Percentiles rank a stretch among this genome's conserved stretches.
Evolutionary conservation across 1,284 basidiomycete species (phyloP).

Genomic region (Pulveroboletus sp.): DNA sequence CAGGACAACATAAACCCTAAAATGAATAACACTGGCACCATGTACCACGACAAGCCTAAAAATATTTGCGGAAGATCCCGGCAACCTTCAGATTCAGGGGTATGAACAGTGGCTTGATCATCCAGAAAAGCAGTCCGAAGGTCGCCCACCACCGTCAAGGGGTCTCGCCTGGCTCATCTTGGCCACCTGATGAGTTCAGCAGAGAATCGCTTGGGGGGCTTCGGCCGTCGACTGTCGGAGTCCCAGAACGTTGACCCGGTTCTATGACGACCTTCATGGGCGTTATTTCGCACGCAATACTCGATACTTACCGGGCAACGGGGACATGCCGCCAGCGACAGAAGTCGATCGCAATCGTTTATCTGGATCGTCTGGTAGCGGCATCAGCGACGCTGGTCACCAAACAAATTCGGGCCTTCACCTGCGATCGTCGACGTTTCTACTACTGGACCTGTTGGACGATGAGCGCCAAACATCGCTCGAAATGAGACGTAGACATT

Average conservation of each 20-base stretch:
- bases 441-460: constrained; percentile 26
- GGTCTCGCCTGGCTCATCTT: constrained; percentile 18
- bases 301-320: constrained; percentile 19
- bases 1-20: constrained; percentile 27
- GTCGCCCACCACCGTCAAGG: constrained; percentile 61
- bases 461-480: constrained; percentile 13
- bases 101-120: constrained; percentile 45
- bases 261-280: constrained; percentile 17
- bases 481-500: not conserved
- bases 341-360: constrained; percentile 7
- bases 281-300: constrained; percentile 3
- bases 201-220: constrained; percentile 6
- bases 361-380: constrained; percentile 15
- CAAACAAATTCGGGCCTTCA: constrained; percentile 14
- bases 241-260: constrained; percentile 2
- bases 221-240: not conserved
- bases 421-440: constrained; percentile 23
- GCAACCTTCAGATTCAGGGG: constrained; percentile 61
- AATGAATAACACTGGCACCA: constrained; percentile 21
- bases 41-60: constrained; percentile 32
- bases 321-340: constrained; percentile 1
- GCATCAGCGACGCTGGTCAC: constrained; percentile 16
- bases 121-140: constrained; percentile 50
- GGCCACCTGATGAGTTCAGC: constrained; percentile 15
- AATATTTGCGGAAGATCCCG: constrained; percentile 49